These are phyloP conservation scores for Seminavis robusta DNA, from an alignment of 108 stramenopile genomes.

Conservation along the genomic window DNA sequence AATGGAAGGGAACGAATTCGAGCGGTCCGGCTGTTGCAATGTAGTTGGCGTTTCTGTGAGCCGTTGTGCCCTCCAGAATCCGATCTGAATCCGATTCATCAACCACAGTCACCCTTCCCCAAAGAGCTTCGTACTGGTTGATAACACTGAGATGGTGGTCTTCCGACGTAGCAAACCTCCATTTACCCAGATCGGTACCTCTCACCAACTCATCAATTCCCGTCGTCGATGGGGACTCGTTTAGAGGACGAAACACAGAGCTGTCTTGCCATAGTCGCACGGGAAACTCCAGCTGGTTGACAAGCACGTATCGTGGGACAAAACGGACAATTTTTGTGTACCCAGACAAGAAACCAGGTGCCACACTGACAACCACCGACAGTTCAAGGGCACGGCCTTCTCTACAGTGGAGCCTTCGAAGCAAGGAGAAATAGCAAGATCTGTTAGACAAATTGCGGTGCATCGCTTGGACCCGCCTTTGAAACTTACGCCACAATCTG, in stretches of 20 bases:
- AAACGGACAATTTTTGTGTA: slow-evolving; percentile 96
- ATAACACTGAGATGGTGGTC: slow-evolving; percentile 11
- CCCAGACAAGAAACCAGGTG: slow-evolving; percentile 84
- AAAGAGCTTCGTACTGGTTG: slow-evolving; percentile 68
- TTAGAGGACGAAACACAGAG: slow-evolving; percentile 61
- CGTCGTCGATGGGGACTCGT: slow-evolving; percentile 13
- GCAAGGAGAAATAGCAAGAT: background rate
- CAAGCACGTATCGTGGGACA: slow-evolving; percentile 83
- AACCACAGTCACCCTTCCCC: slow-evolving; percentile 43
- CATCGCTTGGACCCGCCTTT: background rate
- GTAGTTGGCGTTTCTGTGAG: slow-evolving; percentile 68
- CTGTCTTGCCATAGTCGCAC: slow-evolving; percentile 91
- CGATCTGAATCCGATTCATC: slow-evolving; percentile 13
- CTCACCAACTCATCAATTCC: background rate
- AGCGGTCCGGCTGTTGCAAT: slow-evolving; percentile 50
- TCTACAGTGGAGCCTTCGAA: slow-evolving; percentile 71
- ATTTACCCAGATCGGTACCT: slow-evolving; percentile 26
- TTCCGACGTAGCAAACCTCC: slow-evolving; percentile 35
- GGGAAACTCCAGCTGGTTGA: slow-evolving; percentile 68
- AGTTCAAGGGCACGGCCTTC: slow-evolving; percentile 84
- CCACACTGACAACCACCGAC: slow-evolving; percentile 74
- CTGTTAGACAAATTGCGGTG: background rate
- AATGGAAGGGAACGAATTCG: slow-evolving; percentile 63
- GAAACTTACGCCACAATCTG: slow-evolving; percentile 74
- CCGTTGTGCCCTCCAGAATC: slow-evolving; percentile 52